Conservation (phyloP, 2,329 filamentous ascomycete genomes). For the Teratosphaeria gauchensis region DNA sequence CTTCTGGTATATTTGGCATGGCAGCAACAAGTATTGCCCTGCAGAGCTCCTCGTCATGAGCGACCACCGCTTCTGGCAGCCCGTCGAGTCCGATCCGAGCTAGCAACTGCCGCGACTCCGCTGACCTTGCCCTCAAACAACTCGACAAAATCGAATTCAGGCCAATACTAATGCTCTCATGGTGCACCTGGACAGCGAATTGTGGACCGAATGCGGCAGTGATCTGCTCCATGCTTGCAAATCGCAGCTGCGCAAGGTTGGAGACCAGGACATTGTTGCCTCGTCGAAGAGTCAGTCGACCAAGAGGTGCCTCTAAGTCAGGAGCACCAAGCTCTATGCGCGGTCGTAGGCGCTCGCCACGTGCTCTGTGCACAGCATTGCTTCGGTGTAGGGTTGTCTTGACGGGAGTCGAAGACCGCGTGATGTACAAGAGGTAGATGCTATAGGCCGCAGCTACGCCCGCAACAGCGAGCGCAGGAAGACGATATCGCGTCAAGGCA, state of each 20-base stretch:
- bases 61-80: not conserved
- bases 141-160: not conserved
- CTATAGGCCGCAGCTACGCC: slow-evolving; percentile 48
- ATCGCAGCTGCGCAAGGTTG: not conserved
- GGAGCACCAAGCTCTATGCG: not conserved
- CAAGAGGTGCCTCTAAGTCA: not conserved
- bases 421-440: slow-evolving; percentile 49
- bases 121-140: not conserved
- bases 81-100: not conserved
- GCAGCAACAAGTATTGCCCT: not conserved
- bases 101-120: not conserved
- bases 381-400: slow-evolving; percentile 46
- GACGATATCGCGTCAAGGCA: slow-evolving; percentile 6
- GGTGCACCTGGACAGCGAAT: not conserved
- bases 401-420: slow-evolving; percentile 21
- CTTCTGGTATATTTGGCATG: not conserved
- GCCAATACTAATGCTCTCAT: not conserved
- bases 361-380: slow-evolving; percentile 52
- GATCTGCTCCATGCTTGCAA: not conserved
- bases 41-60: not conserved
- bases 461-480: slow-evolving; percentile 48
- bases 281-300: not conserved
- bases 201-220: not conserved
- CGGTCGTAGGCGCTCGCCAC: not conserved
- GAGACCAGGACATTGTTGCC: not conserved